These are phyloP conservation scores for Bruguiera sexangula DNA, from an alignment of 345 rosid species.

Conservation along the genomic window DNA sequence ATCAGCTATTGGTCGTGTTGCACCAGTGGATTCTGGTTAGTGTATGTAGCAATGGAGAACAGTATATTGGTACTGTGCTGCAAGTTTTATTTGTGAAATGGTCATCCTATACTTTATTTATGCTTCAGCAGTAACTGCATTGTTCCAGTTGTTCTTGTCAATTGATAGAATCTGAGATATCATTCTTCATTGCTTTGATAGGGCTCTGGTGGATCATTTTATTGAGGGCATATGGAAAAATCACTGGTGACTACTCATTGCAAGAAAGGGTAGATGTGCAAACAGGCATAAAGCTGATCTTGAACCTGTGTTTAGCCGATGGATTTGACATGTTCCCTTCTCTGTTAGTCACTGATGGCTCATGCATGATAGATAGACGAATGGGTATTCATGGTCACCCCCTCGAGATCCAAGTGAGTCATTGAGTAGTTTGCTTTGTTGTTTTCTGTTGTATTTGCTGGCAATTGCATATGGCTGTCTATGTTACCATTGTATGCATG, in stretches of 20 bases:
- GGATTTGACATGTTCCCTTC: conserved; percentile 95
- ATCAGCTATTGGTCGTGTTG: conserved; percentile 92
- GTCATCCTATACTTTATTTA: too few species aligned
- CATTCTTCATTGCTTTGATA: conserved; percentile 16
- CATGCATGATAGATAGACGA: conserved; percentile 91
- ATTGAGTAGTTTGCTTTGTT: background rate
- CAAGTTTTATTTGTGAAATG: too few species aligned
- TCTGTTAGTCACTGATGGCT: conserved; percentile 77
- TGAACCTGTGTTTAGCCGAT: conserved; percentile 75
- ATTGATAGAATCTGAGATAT: background rate
- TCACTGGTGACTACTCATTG: conserved; percentile 71
- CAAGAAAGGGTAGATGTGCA: conserved; percentile 93
- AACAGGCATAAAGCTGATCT: conserved; percentile 67
- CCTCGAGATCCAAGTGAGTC: conserved; percentile 82
- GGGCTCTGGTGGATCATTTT: conserved; percentile 95
- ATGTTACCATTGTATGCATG: background rate
- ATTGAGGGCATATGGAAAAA: conserved; percentile 77
- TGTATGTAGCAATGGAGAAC: conserved; percentile 9
- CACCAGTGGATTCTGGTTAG: conserved; percentile 90
- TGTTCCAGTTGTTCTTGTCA: conserved; percentile 9
- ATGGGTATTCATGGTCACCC: conserved; percentile 96
- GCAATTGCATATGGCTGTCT: background rate
- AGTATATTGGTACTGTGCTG: background rate
- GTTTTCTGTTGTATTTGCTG: too few species aligned
- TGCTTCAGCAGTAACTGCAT: too few species aligned